Base-by-base conservation (phyloP, 176 grass and related monocot genomes). In the Musa schizocarpa region DNA sequence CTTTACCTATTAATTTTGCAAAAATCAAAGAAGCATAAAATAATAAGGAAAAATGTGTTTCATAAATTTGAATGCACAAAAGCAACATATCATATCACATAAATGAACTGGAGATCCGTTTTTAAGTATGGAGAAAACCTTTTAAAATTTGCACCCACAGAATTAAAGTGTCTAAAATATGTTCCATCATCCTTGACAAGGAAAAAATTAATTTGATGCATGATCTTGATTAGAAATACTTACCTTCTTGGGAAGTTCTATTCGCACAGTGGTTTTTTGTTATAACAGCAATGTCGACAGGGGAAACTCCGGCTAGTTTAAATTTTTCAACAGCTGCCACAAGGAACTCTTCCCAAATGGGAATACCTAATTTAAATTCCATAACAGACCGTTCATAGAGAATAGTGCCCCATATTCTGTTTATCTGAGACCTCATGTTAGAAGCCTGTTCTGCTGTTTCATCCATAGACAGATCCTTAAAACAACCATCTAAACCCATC, bases 361-460 rank as follows among this genome's bases (percentile, higher is more conserved):
- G 62, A 72, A 91, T 76, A 13, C 90, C 90, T 71, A 93, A 76
- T 75, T 93, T 88, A 80, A 87, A 93, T 77, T 93, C 94, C 66
- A 98, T 80, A n/a, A 93, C 79, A 0, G 94, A 98, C 0, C 90
- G 84, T 67, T 93, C 90, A 71, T 98, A 98, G 72, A 98, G 90
- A 75, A 98, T 93, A 56, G 90, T 86, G 23, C 88, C 94, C 94
- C 94, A 98, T 34, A 89, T 81, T 78, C 93, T 90, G 72, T 98
- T 93, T 49, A 93, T 85, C 68, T 93, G 94, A 75, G 90, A 88
- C 71, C 83, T 78, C 82, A 93, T 80, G 52, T 73, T 86, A 27
- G 88, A 84, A 55, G 88, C 78, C 72, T 91, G 88, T 52, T 88
- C 81, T 54, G 86, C 84, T 51, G 83, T 80, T 83, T 90, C 85